Percentiles rank a stretch among this genome's conserved stretches.
Evolutionary conservation across 2,329 filamentous ascomycete species (phyloP).

Genomic region (Dothiorella sarmentorum): DNA sequence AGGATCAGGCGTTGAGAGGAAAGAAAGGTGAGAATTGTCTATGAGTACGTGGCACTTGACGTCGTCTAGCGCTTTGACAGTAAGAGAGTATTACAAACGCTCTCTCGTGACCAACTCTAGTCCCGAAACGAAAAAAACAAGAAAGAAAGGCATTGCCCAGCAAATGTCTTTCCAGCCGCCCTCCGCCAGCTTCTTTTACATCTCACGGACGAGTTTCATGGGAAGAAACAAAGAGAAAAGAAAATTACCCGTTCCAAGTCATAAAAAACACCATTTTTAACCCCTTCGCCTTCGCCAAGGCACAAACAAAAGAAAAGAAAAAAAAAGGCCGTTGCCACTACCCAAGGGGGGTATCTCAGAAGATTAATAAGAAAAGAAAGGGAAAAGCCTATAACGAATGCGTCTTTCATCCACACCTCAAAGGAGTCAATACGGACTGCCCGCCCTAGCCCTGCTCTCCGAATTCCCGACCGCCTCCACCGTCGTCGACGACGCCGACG

Average conservation of each 20-base stretch:
- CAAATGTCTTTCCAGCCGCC: too few species aligned
- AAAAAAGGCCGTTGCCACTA: background rate
- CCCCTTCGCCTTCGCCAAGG: background rate
- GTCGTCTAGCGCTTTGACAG: too few species aligned
- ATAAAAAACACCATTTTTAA: background rate
- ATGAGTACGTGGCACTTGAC: too few species aligned
- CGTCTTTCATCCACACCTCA: background rate
- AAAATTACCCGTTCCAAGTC: background rate
- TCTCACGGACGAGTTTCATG: too few species aligned
- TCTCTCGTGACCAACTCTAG: too few species aligned
- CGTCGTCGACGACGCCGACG: background rate
- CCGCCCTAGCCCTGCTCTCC: background rate
- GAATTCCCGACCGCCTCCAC: background rate
- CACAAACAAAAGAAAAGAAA: background rate
- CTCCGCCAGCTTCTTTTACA: too few species aligned
- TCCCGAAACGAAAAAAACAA: too few species aligned
- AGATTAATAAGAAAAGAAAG: background rate
- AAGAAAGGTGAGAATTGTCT: too few species aligned
- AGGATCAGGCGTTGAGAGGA: too few species aligned
- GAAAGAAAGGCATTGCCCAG: background rate
- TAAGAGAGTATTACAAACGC: too few species aligned
- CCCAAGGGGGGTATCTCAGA: conserved; percentile 8
- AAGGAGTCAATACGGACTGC: conserved; percentile 1
- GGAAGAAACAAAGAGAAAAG: too few species aligned
- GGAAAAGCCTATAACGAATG: background rate